Evolutionary conservation across 176 grass and related monocot species (phyloP), one percentile per base, ranked within the genome.

Genomic region (Cenchrus purpureus): DNA sequence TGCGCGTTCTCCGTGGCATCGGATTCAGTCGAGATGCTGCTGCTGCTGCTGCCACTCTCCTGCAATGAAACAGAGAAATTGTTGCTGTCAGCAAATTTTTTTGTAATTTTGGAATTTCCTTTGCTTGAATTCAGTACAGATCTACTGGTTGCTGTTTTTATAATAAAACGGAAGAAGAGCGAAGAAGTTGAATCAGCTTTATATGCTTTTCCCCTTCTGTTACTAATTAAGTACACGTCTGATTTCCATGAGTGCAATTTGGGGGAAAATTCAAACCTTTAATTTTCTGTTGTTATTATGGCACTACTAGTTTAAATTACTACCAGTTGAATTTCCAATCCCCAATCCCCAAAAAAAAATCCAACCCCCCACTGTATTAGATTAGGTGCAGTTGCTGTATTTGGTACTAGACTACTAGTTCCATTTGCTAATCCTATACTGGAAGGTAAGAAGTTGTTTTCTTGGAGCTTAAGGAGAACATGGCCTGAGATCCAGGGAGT

Each of bases 11-110:
- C 80, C 50, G 63, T 57, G 55, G 0, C 56, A n/a, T 87, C 37
- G 11, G 78, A 78, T 64, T 83, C 86, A 16, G 57, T 65, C 5
- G 44, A 61, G 54, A 6, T 34, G 74, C 54, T 78, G 70, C 37
- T 55, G 20, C 37, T 55, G 20, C 76, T 52, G 11, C 46, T 57
- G 19, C 65, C 62, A 53, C 64, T 74, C 6, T 79, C 86, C 86
- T 83, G 80, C 1, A 88, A 88, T 45, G 0, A 42, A 1, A 71
- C 56, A 72, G 12, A 54, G 45, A 46, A 56, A 31, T 32, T 12
- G 0, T 32, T 12, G 0, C 4, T 3, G 8, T 32, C 15, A 55
- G 48, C 61, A 20, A 37, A 48, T 79, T 32, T 4, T 65, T 5
- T 3, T 43, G 53, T 32, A 62, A 45, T 52, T 63, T 71, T 62